Evolutionary conservation across 2,329 filamentous ascomycete species (phyloP).

Genomic region (Neobulgaria alba): DNA sequence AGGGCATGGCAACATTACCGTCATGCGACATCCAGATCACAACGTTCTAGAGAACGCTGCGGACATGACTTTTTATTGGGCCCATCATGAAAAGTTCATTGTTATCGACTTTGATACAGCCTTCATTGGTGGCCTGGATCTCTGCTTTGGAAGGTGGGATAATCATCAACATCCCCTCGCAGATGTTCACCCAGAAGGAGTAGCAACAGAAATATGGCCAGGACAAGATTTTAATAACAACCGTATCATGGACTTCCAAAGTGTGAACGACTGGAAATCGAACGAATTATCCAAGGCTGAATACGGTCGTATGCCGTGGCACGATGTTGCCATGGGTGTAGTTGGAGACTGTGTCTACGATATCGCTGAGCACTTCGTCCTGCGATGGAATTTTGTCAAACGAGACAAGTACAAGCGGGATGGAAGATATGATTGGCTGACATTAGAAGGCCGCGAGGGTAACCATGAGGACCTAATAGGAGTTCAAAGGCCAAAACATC

Average conservation of each 20-base stretch:
- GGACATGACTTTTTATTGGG: conserved; percentile 97
- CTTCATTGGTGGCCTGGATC: conserved; percentile 88
- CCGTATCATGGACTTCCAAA: conserved; percentile 89
- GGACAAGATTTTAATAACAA: conserved; percentile 99
- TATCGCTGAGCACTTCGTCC: conserved; percentile 88
- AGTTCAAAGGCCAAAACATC: conserved; percentile 82
- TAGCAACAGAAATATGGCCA: conserved; percentile 79
- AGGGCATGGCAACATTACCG: conserved; percentile 78
- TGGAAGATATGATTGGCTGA: conserved; percentile 74
- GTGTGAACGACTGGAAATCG: conserved; percentile 82
- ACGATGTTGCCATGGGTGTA: conserved; percentile 89
- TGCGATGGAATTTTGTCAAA: conserved; percentile 96
- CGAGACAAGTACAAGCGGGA: conserved; percentile 96
- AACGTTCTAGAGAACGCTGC: conserved; percentile 88
- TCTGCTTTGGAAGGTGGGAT: conserved; percentile 96
- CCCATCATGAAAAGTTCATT: conserved; percentile 96
- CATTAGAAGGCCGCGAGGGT: conserved; percentile 65
- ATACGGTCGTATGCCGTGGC: conserved; percentile 95
- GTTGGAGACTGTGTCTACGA: conserved; percentile 85
- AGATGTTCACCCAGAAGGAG: conserved; percentile 78
- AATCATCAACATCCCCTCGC: conserved; percentile 74
- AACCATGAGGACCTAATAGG: conserved; percentile 78
- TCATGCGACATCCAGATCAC: conserved; percentile 91
- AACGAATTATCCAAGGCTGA: conserved; percentile 90
- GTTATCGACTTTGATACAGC: conserved; percentile 86